Conservation (phyloP, 805 yeast genomes). For the Candida koratica region DNA sequence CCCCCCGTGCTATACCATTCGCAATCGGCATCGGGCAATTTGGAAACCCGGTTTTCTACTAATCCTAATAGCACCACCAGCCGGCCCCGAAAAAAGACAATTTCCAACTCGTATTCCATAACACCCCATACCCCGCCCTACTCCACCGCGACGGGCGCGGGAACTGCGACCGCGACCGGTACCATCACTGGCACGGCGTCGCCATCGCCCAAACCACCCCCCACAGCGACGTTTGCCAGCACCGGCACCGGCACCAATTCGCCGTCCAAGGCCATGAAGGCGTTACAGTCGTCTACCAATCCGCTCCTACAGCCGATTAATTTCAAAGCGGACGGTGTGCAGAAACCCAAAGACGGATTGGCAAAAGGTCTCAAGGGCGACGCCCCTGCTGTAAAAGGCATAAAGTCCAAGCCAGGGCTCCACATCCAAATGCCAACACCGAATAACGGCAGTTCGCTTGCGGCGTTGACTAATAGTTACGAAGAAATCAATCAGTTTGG, state of each 20-base stretch:
- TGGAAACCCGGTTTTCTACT: slow-evolving; percentile 27
- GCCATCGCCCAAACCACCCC: slow-evolving; percentile 38
- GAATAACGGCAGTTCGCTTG: slow-evolving; percentile 32
- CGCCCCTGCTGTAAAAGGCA: slow-evolving; percentile 1
- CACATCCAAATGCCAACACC: slow-evolving; percentile 78
- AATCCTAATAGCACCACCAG: slow-evolving; percentile 16
- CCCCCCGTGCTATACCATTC: slow-evolving; percentile 43
- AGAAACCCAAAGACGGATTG: not conserved
- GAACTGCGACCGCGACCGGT: too few relatives aligned
- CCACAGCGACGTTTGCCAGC: slow-evolving; percentile 19
- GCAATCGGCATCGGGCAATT: slow-evolving; percentile 40
- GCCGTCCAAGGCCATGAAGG: slow-evolving; percentile 47
- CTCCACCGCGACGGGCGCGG: too few relatives aligned
- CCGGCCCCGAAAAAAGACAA: slow-evolving; percentile 37
- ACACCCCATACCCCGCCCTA: slow-evolving; percentile 38
- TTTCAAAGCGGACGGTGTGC: slow-evolving; percentile 26
- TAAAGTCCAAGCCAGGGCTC: slow-evolving; percentile 30
- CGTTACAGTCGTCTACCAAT: slow-evolving; percentile 40
- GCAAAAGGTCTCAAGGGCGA: slow-evolving; percentile 2
- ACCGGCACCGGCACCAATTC: slow-evolving; percentile 24
- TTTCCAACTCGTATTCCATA: slow-evolving; percentile 31
- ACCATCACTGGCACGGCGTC: too few relatives aligned
- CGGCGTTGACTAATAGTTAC: slow-evolving; percentile 26
- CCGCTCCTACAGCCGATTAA: slow-evolving; percentile 57
- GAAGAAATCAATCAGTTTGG: slow-evolving; percentile 66